phyloP scores from a whole-genome alignment of 768 basidiomycete genomes.

The Naganishia antarctica region DNA sequence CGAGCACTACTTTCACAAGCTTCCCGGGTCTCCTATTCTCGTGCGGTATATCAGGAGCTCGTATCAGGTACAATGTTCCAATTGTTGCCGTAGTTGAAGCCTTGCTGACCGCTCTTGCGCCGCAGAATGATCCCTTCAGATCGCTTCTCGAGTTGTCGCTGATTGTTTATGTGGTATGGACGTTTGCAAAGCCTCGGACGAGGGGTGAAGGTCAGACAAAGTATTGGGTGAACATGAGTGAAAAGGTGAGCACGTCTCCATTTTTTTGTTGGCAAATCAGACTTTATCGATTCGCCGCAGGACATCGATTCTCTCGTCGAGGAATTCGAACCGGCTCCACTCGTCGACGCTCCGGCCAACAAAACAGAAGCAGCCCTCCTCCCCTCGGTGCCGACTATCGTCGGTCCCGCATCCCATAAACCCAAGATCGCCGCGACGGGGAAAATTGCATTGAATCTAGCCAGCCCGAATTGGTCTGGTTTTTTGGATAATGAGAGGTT shows the following conservation, averaged over 20 bases:
- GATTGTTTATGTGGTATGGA: slow-evolving; percentile 78
- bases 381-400: slow-evolving; percentile 67
- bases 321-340: slow-evolving; percentile 85
- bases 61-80: slow-evolving; percentile 53
- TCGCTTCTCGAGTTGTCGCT: slow-evolving; percentile 85
- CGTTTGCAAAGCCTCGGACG: slow-evolving; percentile 82
- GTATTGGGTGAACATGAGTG: slow-evolving; percentile 83
- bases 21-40: slow-evolving; percentile 51
- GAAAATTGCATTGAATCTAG: slow-evolving; percentile 64
- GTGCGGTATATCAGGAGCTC: slow-evolving; percentile 87
- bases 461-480: slow-evolving; percentile 86
- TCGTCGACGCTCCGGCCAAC: slow-evolving; percentile 60
- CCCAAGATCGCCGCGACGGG: slow-evolving; percentile 60
- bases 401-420: slow-evolving; percentile 75
- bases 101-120: not conserved
- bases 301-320: slow-evolving; percentile 95
- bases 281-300: slow-evolving; percentile 50
- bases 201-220: slow-evolving; percentile 75
- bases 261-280: not conserved
- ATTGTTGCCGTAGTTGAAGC: not conserved
- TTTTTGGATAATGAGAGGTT: slow-evolving; percentile 80
- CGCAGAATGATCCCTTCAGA: slow-evolving; percentile 88
- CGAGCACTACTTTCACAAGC: slow-evolving; percentile 58
- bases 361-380: slow-evolving; percentile 64
- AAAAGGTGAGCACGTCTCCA: slow-evolving; percentile 63